Base-by-base conservation (phyloP, 208 protist genomes). In the Crithidia acanthocephali region DNA sequence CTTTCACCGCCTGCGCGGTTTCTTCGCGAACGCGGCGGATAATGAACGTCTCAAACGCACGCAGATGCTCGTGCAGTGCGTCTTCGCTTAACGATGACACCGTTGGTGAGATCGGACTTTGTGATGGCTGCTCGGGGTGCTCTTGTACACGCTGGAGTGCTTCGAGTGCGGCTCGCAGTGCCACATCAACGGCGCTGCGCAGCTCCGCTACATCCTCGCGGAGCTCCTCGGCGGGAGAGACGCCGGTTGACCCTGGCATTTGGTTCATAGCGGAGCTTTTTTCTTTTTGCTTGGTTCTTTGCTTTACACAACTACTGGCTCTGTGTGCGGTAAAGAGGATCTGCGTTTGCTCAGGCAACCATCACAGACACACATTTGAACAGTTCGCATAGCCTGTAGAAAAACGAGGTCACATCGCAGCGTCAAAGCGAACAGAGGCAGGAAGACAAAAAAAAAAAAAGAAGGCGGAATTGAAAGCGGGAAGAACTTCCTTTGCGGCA, bases 1-100 rank as follows among this genome's bases (percentile, higher is more conserved):
- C 2, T 52, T 40, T 40, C 42, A 7, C 53, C 27, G 65, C 45
- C 69, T 23, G 23, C 69, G 65, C n/a, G 51, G 62, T 52, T 71
- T 74, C 63, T 30, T 64, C 40, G 23, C 55, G 71, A 13, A 87
- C 79, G 42, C 69, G 79, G 27, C 61, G 51, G 48, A 90, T 77
- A 33, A 87, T 72, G 64, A 72, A 90, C 5, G 57, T 57, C 59
- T 85, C 79, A 65, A 90, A 85, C 18, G 33, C 47, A 3, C 52
- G 48, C 35, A 87, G 62, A 1, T 50, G 76, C 27, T 79, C 55
- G 16, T 64, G 48, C 37, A 82, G 9, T 7, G 70, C 61, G 28
- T 51, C 44, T 53, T 25, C 44, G 28, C 23, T 52, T 25, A 62
- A 2, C 3, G 15, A 10, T 18, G n/a, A 33, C 18, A 22, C 9